Evolutionary conservation across 306 rosid species (phyloP), one percentile per base, ranked within the genome.

Genomic region (Carpinus viminea): DNA sequence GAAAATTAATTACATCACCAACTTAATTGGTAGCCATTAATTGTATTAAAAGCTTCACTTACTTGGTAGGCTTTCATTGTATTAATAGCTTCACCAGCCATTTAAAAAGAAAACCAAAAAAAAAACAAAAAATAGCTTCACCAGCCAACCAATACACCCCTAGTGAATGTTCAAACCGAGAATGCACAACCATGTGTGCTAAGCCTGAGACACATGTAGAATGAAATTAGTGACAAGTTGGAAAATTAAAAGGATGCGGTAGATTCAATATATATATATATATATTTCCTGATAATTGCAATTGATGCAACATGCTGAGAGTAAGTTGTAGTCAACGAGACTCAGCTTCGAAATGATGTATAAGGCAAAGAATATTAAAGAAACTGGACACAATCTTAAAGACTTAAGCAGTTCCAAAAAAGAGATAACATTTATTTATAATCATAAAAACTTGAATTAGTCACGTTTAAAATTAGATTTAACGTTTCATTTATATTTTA

Each of bases 131-230:
- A 24, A 24, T 24, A 24, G 26, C 26, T 24, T 24, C 26, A n/a
- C 88, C 86, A 26, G 90, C 90, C 50, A 87, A 75, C 86, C 90
- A 84, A 76, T 87, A 87, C 72, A 84, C 90, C 26, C 26, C 90
- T 2, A 87, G 71, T 55, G 90, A 87, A 73, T 87, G 90, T 75
- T 87, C 90, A 76, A 87, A 87, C 10, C 90, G 86, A 76, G 90
- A 73, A 72, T 87, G 88, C 1, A 84, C 86, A 16, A 87, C 90
- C 90, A 81, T 84, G 79, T 87, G 68, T 62, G 76, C 21, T 61
- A 87, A 74, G 45, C 88, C 90, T 87, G 84, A 53, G 74, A 74
- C 55, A 76, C 50, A 73, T 68, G 74, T 60, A 70, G 50, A 70
- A 46, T n/a, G 21, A 4, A 47, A 73, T 53, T 57, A 47, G 64